Percentiles rank a stretch among this genome's conserved stretches.
These are phyloP conservation scores for Aspergillus versicolor DNA, from an alignment of 2,329 filamentous ascomycete genomes.

Conservation along the genomic window DNA sequence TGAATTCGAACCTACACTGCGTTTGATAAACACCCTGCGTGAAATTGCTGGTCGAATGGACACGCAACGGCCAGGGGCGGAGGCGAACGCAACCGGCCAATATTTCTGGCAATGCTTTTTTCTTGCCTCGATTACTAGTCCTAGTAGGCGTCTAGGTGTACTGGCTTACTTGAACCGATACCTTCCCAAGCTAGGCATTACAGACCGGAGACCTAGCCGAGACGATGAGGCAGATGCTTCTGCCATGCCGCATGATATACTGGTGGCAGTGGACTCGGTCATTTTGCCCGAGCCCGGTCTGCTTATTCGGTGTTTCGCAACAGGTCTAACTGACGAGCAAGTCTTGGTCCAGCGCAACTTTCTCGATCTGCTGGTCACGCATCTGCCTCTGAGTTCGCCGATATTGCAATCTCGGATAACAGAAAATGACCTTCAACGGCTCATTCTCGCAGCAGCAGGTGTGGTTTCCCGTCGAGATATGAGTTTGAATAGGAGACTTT, in stretches of 20 bases:
- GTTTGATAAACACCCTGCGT: conserved; percentile 76
- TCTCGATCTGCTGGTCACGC: conserved; percentile 85
- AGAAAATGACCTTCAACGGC: conserved; percentile 71
- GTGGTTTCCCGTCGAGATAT: conserved; percentile 91
- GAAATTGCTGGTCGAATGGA: conserved; percentile 55
- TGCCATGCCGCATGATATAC: conserved; percentile 27
- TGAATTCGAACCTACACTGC: conserved; percentile 86
- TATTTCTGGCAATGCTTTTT: conserved; percentile 99
- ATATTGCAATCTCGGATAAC: conserved; percentile 76
- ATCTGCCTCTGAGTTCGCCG: conserved; percentile 79
- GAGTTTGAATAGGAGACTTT: conserved; percentile 92
- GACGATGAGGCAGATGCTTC: conserved; percentile 28
- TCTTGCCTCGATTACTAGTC: conserved; percentile 84
- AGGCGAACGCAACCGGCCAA: conserved; percentile 64
- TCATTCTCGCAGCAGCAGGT: conserved; percentile 78
- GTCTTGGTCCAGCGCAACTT: conserved; percentile 91
- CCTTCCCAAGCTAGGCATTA: conserved; percentile 67
- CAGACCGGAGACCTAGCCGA: conserved; percentile 31
- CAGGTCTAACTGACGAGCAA: conserved; percentile 83
- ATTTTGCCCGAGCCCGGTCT: conserved; percentile 82
- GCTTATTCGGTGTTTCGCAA: conserved; percentile 85
- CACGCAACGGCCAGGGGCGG: conserved; percentile 50
- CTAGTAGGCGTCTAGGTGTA: conserved; percentile 78
- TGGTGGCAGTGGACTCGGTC: conserved; percentile 46
- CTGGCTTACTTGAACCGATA: conserved; percentile 80